Evolutionary conservation across 805 yeast species (phyloP).

Genomic region (Monosporozyma unispora): DNA sequence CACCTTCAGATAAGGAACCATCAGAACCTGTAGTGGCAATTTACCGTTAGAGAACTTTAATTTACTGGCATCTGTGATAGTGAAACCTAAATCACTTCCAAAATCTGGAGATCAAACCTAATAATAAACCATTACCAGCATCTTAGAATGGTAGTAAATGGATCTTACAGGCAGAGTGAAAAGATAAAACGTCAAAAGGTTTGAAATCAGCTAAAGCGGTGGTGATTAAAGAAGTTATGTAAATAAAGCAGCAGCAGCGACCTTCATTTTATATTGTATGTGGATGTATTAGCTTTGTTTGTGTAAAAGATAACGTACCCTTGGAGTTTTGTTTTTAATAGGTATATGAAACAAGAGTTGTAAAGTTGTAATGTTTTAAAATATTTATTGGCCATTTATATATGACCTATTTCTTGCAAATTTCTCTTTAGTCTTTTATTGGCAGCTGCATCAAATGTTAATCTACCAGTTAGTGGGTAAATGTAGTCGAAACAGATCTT

Average conservation of each 20-base stretch:
- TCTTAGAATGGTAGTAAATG: constrained; percentile 3
- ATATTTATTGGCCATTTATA: too few species aligned
- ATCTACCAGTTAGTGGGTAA: constrained; percentile 49
- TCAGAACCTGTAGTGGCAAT: constrained; percentile 23
- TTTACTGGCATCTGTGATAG: constrained; percentile 29
- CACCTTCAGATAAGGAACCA: constrained; percentile 14
- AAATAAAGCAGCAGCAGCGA: constrained; percentile 14
- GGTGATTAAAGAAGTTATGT: constrained; percentile 21
- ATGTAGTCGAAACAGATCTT: constrained; percentile 36
- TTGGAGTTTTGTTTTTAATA: too few species aligned
- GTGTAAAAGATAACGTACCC: too few species aligned
- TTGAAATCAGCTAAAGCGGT: constrained; percentile 31
- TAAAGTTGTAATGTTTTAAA: too few species aligned
- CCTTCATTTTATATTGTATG: constrained; percentile 2
- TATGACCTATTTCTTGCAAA: too few species aligned
- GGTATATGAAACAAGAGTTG: too few species aligned
- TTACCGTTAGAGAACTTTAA: constrained; percentile 25
- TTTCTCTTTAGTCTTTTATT: constrained; percentile 37
- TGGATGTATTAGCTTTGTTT: not conserved
- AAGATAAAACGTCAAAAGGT: constrained; percentile 27
- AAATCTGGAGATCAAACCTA: constrained; percentile 10
- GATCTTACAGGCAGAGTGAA: constrained; percentile 29
- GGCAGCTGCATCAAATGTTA: constrained; percentile 65
- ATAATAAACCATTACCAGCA: constrained; percentile 12
- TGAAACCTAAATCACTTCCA: constrained; percentile 13